A percentile compares a stretch with the other conserved stretches of the same genome.
phyloP scores from a whole-genome alignment of 192 early-diverging fungal species.

The Chytriomyces sp. region DNA sequence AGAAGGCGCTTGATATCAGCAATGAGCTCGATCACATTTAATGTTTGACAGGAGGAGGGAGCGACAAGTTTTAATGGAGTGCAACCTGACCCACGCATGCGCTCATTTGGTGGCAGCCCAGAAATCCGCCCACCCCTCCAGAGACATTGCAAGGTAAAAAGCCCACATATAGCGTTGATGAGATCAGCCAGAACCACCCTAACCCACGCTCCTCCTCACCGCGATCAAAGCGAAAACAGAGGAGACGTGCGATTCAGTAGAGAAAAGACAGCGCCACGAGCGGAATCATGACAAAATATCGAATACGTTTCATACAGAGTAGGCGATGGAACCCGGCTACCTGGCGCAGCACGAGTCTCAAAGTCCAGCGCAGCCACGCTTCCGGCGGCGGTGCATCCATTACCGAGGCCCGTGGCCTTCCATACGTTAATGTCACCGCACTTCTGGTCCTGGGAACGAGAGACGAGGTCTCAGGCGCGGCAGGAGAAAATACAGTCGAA shows the following conservation, averaged over 20 bases:
- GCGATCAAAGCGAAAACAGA: background rate
- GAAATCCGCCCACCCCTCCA: no score
- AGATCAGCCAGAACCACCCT: no score
- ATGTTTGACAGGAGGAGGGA: no score
- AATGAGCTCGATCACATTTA: no score
- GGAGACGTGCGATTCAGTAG: background rate
- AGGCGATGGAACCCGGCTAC: constrained; percentile 11
- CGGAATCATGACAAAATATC: constrained; percentile 5
- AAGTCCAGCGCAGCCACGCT: constrained; percentile 1
- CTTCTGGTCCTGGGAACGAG: constrained; percentile 15
- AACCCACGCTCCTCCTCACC: background rate
- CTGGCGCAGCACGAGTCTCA: constrained; percentile 8
- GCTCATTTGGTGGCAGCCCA: no score
- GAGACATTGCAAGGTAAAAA: no score
- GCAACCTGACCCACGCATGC: no score
- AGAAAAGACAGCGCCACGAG: background rate
- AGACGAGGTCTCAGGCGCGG: constrained; percentile 20
- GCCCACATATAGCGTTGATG: no score
- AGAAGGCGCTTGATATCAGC: constrained; percentile 4
- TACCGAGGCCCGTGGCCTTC: background rate
- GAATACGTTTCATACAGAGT: background rate
- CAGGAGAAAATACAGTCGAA: background rate
- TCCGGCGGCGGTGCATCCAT: constrained; percentile 1
- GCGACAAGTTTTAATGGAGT: no score
- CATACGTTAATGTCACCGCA: background rate